A percentile compares a stretch with the other conserved stretches of the same genome.
These are phyloP conservation scores for Tetracladium marchalianum DNA, from an alignment of 495 filamentous ascomycete species.

Conservation along the genomic window DNA sequence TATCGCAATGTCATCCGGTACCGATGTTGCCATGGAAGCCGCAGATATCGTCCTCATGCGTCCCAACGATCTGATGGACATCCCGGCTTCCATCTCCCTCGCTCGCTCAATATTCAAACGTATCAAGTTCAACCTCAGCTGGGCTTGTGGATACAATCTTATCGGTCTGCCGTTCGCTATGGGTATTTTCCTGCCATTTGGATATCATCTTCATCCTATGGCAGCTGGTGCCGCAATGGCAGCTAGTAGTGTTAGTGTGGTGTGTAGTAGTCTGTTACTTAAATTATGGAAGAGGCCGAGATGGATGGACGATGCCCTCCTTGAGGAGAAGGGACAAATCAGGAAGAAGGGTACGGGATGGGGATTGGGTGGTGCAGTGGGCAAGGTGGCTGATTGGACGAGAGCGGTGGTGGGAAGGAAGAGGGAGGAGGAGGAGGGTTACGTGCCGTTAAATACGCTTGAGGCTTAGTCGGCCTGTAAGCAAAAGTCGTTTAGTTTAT, in stretches of 20 bases:
- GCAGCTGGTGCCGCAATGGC: conserved; percentile 95
- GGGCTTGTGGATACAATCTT: conserved; percentile 89
- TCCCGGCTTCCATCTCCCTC: conserved; percentile 76
- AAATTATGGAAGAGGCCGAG: conserved; percentile 78
- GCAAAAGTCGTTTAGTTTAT: conserved; percentile 2
- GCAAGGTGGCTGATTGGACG: conserved; percentile 27
- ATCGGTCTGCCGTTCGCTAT: conserved; percentile 93
- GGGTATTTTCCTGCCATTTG: conserved; percentile 86
- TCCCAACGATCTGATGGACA: conserved; percentile 80
- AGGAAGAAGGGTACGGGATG: conserved; percentile 34
- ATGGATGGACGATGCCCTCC: conserved; percentile 75
- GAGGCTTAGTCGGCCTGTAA: conserved; percentile 5
- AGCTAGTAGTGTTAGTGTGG: conserved; percentile 78
- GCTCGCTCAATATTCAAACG: conserved; percentile 77
- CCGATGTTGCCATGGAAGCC: conserved; percentile 96
- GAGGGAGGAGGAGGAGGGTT: conserved; percentile 40
- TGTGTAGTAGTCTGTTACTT: conserved; percentile 69
- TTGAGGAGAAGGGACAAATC: conserved; percentile 42
- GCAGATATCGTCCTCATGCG: conserved; percentile 95
- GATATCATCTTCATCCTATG: conserved; percentile 84
- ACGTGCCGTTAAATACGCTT: conserved; percentile 39
- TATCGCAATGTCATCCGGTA: conserved; percentile 85
- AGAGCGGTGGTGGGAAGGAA: conserved; percentile 23
- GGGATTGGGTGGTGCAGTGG: conserved; percentile 31
- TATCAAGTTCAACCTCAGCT: conserved; percentile 87